phyloP scores from a whole-genome alignment of 805 yeast species.

The Debaryomyces prosopidis region DNA sequence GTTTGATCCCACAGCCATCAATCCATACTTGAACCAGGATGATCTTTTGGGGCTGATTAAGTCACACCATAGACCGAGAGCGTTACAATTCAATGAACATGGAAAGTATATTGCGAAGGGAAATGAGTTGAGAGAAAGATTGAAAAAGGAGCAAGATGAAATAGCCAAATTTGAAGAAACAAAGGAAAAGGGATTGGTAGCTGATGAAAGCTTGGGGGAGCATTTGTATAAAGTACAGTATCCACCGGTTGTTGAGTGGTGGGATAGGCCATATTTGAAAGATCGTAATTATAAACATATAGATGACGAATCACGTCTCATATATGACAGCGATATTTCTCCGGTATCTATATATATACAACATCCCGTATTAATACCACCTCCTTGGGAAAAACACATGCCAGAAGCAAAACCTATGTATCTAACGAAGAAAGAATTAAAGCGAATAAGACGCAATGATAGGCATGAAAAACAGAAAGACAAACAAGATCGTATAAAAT shows the following conservation, averaged over 20 bases:
- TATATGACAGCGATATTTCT: constrained; percentile 37
- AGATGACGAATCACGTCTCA: constrained; percentile 22
- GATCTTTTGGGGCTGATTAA: constrained; percentile 5
- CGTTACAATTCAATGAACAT: constrained; percentile 52
- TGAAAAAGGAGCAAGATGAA: constrained; percentile 29
- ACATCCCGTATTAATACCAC: constrained; percentile 71
- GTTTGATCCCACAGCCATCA: constrained; percentile 36
- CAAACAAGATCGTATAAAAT: constrained; percentile 70
- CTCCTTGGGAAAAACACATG: constrained; percentile 55
- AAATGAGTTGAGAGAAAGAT: constrained; percentile 45
- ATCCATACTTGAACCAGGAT: constrained; percentile 38
- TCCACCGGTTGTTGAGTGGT: constrained; percentile 83
- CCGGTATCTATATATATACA: constrained; percentile 74
- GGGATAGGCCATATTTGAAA: constrained; percentile 68
- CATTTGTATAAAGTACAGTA: constrained; percentile 43
- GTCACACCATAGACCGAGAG: constrained; percentile 27
- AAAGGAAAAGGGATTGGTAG: constrained; percentile 42
- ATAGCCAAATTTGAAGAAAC: constrained; percentile 24
- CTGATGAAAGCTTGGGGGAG: constrained; percentile 59
- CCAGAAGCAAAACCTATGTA: constrained; percentile 48
- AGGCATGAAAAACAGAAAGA: constrained; percentile 66
- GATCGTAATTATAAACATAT: constrained; percentile 37
- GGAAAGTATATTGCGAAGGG: constrained; percentile 67
- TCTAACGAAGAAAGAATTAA: constrained; percentile 76
- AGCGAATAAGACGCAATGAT: constrained; percentile 68